Percentiles rank a stretch among this genome's conserved stretches.
Conservation (phyloP, 1,284 basidiomycete genomes). For the Inonotus hispidus region DNA sequence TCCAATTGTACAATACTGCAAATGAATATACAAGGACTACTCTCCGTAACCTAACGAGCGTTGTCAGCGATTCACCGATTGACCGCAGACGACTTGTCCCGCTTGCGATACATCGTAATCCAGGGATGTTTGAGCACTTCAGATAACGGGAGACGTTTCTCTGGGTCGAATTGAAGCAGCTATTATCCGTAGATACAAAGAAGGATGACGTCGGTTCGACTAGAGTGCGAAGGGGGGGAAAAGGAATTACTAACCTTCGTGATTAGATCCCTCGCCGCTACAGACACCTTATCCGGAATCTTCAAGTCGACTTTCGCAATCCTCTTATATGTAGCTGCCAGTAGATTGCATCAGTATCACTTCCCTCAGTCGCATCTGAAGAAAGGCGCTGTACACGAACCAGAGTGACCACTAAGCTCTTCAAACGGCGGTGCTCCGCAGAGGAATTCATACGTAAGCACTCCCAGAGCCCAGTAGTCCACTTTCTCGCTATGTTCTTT, state of each 20-base stretch:
- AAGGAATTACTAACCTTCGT: slow-evolving; percentile 36
- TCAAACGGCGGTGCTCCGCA: slow-evolving; percentile 94
- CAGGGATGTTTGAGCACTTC: slow-evolving; percentile 89
- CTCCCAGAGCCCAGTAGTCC: slow-evolving; percentile 96
- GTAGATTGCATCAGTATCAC: not conserved
- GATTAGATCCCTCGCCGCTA: slow-evolving; percentile 67
- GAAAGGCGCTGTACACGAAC: slow-evolving; percentile 36
- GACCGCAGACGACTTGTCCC: not conserved
- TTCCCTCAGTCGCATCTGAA: not conserved
- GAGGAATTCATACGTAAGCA: slow-evolving; percentile 94
- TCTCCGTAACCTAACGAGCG: too few species aligned
- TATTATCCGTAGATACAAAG: slow-evolving; percentile 28
- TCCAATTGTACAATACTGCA: not conserved
- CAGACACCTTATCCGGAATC: slow-evolving; percentile 61
- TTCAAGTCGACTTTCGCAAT: slow-evolving; percentile 81
- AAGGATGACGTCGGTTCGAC: too few species aligned
- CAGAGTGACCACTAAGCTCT: slow-evolving; percentile 70
- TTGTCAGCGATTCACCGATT: not conserved
- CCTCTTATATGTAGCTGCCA: slow-evolving; percentile 77
- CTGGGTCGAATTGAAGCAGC: slow-evolving; percentile 86
- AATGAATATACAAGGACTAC: not conserved
- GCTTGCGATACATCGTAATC: slow-evolving; percentile 72
- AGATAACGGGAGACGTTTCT: slow-evolving; percentile 73
- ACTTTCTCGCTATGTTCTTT: slow-evolving; percentile 85
- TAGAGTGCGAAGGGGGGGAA: not conserved